Conservation (phyloP, 1,139 yeast genomes). For the Hyphopichia buzzinii region DNA sequence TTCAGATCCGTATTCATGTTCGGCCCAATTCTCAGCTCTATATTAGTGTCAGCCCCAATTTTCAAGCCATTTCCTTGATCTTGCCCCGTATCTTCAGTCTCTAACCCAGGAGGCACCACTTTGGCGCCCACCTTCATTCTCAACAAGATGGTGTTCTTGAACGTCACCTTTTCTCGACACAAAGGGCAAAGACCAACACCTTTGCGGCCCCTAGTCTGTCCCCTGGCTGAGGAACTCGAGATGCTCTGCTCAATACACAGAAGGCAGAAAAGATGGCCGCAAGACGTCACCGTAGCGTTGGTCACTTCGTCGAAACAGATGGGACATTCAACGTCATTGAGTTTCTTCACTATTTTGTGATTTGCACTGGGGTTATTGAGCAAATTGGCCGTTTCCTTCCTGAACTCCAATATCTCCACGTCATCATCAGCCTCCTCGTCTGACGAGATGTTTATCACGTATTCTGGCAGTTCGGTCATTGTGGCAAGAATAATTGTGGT, state of each 20-base stretch:
- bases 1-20: too few species aligned
- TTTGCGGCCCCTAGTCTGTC: constrained; percentile 31
- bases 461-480: constrained; percentile 9
- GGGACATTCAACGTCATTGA: constrained; percentile 44
- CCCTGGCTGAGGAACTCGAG: constrained; percentile 42
- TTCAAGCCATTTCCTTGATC: too few species aligned
- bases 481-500: too few species aligned
- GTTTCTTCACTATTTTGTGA: constrained; percentile 26
- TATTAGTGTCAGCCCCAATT: too few species aligned
- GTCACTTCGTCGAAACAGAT: constrained; percentile 45
- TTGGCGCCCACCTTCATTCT: constrained; percentile 26
- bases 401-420: constrained; percentile 38
- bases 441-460: constrained; percentile 21
- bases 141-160: constrained; percentile 39
- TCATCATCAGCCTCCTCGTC: constrained; percentile 33
- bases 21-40: too few species aligned
- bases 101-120: constrained; percentile 15
- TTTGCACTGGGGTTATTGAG: constrained; percentile 27
- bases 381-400: constrained; percentile 34
- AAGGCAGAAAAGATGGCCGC: constrained; percentile 48
- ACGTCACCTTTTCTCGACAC: constrained; percentile 39
- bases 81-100: too few species aligned
- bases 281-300: constrained; percentile 41
- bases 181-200: constrained; percentile 48
- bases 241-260: constrained; percentile 45